Conservation (phyloP, 768 basidiomycete genomes). For the Agaricus bisporus region DNA sequence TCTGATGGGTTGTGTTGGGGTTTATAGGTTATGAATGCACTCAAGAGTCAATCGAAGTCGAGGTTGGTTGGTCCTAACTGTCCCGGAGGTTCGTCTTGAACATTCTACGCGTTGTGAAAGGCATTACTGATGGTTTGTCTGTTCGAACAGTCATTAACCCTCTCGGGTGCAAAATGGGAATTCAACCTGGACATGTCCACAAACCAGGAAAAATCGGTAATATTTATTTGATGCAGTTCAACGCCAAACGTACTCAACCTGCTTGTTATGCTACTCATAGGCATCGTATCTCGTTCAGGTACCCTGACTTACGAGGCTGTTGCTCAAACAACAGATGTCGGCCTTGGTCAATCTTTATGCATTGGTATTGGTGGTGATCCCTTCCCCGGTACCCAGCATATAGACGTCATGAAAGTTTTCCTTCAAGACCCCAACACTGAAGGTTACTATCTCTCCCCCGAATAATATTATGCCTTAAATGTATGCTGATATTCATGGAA, state of each 20-base stretch:
- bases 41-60: conserved; percentile 90
- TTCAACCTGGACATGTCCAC: conserved; percentile 97
- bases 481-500: neutral
- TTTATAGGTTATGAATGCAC: conserved; percentile 80
- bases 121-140: neutral
- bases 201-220: conserved; percentile 91
- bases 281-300: conserved; percentile 92
- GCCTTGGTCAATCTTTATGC: conserved; percentile 93
- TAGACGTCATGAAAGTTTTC: conserved; percentile 95
- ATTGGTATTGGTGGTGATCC: conserved; percentile 98
- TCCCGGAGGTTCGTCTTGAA: conserved; percentile 51
- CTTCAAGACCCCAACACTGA: conserved; percentile 91
- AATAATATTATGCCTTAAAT: neutral
- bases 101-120: too few species aligned
- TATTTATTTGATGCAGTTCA: conserved; percentile 14
- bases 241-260: neutral
- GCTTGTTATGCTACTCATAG: conserved; percentile 27
- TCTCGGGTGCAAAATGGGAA: conserved; percentile 98
- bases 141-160: conserved; percentile 75
- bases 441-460: conserved; percentile 39
- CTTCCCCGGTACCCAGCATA: conserved; percentile 92
- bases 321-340: conserved; percentile 92
- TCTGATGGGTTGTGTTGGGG: neutral
- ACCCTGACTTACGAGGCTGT: conserved; percentile 99
- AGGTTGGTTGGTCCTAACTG: conserved; percentile 98